Base-by-base conservation (phyloP, 139 green algal genomes). In the Desmodesmus armatus region DNA sequence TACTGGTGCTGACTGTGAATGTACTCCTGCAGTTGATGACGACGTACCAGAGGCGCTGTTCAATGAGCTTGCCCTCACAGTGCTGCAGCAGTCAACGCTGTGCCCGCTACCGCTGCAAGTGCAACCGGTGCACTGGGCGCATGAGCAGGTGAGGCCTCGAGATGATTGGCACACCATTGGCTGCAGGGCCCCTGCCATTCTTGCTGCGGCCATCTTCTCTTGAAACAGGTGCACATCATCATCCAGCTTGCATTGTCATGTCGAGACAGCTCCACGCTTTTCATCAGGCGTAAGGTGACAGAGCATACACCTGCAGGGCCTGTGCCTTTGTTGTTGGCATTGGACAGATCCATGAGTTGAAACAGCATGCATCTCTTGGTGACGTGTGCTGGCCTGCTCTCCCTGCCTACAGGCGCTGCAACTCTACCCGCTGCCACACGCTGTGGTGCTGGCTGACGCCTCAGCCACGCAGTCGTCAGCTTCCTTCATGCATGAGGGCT, bases 51-150 rank as follows among this genome's bases (percentile, higher is more conserved):
- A 85, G 3, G 70, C 65, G 3, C 76, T 92, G 82, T 94, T 92
- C 78, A 74, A 91, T 37, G 93, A 98, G 75, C 69, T 97, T 25
- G 87, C 88, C 15, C 87, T 91, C 40, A 99, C 96, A 43, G 75
- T 99, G 62, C 89, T 98, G 86, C 96, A 98, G 92, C 96, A 99
- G 88, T 88, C 76, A 17, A 95, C 98, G 89, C 91, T 99, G 78
- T 96, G 93, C 82, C 96, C 96, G 1, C 85, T 99, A 65, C 96
- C 96, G 0, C 86, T 99, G 55, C 90, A 93, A 35, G 86, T 83
- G 21, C 94, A 98, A 89, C 95, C 95, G 0, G 84, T 97, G 25
- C 93, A 94, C 82, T 97, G 93, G 92, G 78, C 94, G 70, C 84
- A 90, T 31, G 95, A 97, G 85, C 89, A 95, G n/a, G n/a, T n/a